phyloP scores from a whole-genome alignment of 306 rosid genomes.

The Corylus avellana region DNA sequence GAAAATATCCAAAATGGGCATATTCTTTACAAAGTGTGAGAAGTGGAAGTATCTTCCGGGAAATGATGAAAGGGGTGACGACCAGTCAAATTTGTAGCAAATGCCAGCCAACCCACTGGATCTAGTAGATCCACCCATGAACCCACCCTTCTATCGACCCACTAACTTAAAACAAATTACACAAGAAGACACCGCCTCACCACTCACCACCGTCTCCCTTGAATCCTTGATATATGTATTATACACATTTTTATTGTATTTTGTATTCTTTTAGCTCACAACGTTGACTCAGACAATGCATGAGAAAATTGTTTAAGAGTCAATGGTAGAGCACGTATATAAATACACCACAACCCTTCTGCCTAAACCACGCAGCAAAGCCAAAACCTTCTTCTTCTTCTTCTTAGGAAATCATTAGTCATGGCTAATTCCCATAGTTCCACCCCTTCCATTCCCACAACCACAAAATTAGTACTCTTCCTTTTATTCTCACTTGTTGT shows the following conservation, averaged over 20 bases:
- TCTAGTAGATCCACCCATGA: too few relatives aligned
- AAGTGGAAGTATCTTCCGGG: too few relatives aligned
- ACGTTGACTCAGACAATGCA: neutral
- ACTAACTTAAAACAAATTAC: too few relatives aligned
- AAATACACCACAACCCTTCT: conserved; percentile 15
- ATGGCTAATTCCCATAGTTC: conserved; percentile 21
- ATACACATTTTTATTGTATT: neutral
- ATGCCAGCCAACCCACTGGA: too few relatives aligned
- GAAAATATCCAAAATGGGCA: too few relatives aligned
- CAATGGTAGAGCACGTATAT: neutral
- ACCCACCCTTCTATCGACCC: too few relatives aligned
- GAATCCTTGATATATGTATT: too few relatives aligned
- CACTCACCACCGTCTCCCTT: too few relatives aligned
- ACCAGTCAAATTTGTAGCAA: too few relatives aligned
- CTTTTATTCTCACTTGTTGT: conserved; percentile 23
- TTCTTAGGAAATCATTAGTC: neutral
- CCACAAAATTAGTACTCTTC: neutral
- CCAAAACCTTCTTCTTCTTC: neutral
- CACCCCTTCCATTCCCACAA: neutral
- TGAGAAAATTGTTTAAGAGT: neutral
- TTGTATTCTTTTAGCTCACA: neutral
- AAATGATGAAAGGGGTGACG: too few relatives aligned
- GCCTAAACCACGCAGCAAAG: conserved; percentile 4
- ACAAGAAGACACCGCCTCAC: too few relatives aligned
- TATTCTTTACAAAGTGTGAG: too few relatives aligned